phyloP scores from a whole-genome alignment of 2,329 filamentous ascomycete genomes.

The Ophiognomonia clavigignenti-juglandacearum region DNA sequence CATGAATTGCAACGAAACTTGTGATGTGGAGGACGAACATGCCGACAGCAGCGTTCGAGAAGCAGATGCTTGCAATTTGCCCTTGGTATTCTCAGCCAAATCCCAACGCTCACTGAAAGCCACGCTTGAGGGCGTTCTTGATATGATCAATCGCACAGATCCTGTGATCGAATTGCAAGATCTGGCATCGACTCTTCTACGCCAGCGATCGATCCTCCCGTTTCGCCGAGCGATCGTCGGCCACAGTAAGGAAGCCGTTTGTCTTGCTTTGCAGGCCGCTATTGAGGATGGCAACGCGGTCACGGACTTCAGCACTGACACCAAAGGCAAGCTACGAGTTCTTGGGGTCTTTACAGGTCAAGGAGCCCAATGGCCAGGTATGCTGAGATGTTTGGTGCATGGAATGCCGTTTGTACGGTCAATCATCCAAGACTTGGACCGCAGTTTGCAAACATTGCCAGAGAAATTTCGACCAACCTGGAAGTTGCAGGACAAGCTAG shows the following conservation, averaged over 20 bases:
- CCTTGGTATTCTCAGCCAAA: not conserved
- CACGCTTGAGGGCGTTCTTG: conserved; percentile 18
- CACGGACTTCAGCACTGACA: not conserved
- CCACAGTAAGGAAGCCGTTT: not conserved
- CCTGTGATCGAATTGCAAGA: too few species aligned
- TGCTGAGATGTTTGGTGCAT: too few species aligned
- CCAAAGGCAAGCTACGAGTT: not conserved
- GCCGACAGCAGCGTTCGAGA: not conserved
- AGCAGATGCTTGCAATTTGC: too few species aligned
- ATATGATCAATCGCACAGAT: conserved; percentile 18
- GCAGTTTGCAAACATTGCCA: too few species aligned
- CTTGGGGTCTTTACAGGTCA: conserved; percentile 21
- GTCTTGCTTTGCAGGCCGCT: not conserved
- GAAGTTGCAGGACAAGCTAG: too few species aligned
- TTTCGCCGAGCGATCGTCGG: conserved; percentile 21
- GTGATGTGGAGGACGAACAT: not conserved
- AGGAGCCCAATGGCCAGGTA: conserved; percentile 20
- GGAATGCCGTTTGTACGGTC: too few species aligned
- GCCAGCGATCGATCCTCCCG: conserved; percentile 20
- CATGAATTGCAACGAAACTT: not conserved
- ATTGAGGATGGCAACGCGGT: not conserved
- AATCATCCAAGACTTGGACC: too few species aligned
- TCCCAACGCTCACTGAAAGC: not conserved
- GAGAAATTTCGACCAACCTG: too few species aligned
- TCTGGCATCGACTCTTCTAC: conserved; percentile 22